Percentiles rank a stretch among this genome's conserved stretches.
These are phyloP conservation scores for Xylariaceae sp. DNA, from an alignment of 2,329 filamentous ascomycete genomes.

Conservation along the genomic window DNA sequence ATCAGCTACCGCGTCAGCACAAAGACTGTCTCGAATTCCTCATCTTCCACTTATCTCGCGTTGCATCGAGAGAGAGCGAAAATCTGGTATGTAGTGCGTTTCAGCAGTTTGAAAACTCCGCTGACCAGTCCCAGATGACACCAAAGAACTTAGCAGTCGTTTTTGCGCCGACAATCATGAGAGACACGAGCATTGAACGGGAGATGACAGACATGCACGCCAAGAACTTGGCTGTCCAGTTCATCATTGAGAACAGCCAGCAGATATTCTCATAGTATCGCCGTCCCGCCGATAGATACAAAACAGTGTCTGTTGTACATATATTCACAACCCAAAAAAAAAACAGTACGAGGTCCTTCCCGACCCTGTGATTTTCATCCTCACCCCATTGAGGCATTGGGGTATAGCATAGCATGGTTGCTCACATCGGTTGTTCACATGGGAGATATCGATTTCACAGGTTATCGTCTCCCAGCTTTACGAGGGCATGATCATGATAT, in stretches of 20 bases:
- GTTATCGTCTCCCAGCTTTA: neutral
- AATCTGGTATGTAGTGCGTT: slow-evolving; percentile 65
- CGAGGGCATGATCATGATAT: neutral
- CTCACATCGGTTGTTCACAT: too few relatives aligned
- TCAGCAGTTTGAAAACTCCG: neutral
- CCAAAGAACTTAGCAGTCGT: slow-evolving; percentile 94
- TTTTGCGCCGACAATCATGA: slow-evolving; percentile 96
- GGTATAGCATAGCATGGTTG: neutral
- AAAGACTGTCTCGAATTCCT: slow-evolving; percentile 88
- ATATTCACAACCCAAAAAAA: slow-evolving; percentile 10
- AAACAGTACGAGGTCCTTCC: neutral
- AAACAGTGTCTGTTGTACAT: slow-evolving; percentile 24
- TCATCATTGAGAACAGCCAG: slow-evolving; percentile 85
- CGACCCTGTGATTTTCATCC: neutral
- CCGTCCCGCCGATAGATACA: neutral
- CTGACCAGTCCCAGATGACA: slow-evolving; percentile 66
- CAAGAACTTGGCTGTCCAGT: slow-evolving; percentile 90
- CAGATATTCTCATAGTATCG: slow-evolving; percentile 63
- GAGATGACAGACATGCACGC: slow-evolving; percentile 95
- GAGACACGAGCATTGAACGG: slow-evolving; percentile 80
- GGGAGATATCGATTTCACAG: neutral
- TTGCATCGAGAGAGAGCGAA: slow-evolving; percentile 75
- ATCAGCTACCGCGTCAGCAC: slow-evolving; percentile 76
- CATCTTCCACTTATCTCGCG: slow-evolving; percentile 85
- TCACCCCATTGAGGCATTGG: neutral